Percentiles rank a stretch among this genome's conserved stretches.
Conservation (phyloP, 2,329 filamentous ascomycete species). For the Colletotrichum spinosum region DNA sequence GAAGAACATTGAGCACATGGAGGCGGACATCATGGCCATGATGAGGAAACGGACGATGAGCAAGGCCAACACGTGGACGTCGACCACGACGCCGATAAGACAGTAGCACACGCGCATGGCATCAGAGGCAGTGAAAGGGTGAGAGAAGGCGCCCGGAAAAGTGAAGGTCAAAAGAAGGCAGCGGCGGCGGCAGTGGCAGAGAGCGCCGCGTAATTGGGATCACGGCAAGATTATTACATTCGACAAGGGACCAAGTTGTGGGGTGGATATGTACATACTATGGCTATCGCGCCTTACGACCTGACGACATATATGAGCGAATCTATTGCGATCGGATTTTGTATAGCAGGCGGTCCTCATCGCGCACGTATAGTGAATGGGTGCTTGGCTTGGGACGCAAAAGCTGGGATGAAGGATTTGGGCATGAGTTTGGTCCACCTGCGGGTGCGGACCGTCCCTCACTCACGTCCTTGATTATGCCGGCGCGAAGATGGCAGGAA, state of each 20-base stretch:
- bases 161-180: not conserved
- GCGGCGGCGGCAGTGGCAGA: not conserved
- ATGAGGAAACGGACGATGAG: constrained; percentile 68
- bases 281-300: constrained; percentile 36
- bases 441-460: constrained; percentile 24
- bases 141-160: not conserved
- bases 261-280: constrained; percentile 32
- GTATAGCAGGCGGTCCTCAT: too few relatives aligned
- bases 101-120: constrained; percentile 12
- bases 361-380: too few relatives aligned
- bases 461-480: constrained; percentile 2
- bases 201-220: not conserved
- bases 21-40: constrained; percentile 66
- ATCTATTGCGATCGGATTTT: not conserved
- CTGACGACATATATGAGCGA: constrained; percentile 33
- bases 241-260: constrained; percentile 13
- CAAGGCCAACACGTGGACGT: constrained; percentile 66
- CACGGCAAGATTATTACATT: constrained; percentile 17
- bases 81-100: constrained; percentile 46
- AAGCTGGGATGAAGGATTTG: constrained; percentile 16
- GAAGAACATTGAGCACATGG: constrained; percentile 66
- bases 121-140: not conserved
- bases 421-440: constrained; percentile 21
- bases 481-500: too few relatives aligned
- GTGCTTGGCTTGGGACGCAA: not conserved